Base-by-base conservation (phyloP, 2,329 filamentous ascomycete species). In the Stagonosporopsis rhizophila region DNA sequence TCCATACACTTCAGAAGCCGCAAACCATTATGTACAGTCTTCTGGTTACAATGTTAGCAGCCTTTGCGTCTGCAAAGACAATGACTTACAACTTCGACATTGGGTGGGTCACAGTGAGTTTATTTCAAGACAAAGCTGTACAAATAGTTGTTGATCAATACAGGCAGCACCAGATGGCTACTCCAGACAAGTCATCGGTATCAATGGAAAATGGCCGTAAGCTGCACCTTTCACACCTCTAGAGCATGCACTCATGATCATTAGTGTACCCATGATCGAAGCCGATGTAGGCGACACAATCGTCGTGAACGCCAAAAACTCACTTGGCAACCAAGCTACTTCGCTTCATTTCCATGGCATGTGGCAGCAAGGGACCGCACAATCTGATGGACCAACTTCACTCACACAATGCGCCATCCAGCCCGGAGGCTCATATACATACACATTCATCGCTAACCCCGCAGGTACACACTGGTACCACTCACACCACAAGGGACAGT, bases 281-380 rank as follows among this genome's bases (percentile, higher is more conserved):
- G 85, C 87, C 61, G 90, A 90, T 62, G 85, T 89, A 60, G 89
- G 88, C 17, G 90, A 94, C 65, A 85, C 82, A 0, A 73, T 94
- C 6, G 72, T 90, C 5, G 85, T 92, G 27, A 85, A 89, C 32
- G 80, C 91, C 49, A 76, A 84, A 60, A 93, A 93, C 62, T 79
- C 82, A 25, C 85, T 88, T 1, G 77, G 79, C 12, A 89, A 91
- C 60, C 72, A 83, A 60, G 83, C 82, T 11, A 89, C 87, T 15
- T 84, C 82, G 19, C 79, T 92, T 2, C 90, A 93, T 71, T 92
- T 89, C 74, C 90, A 93, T 63, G 90, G 90, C 20, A 82, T 93
- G 61, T 90, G 85, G 67, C 89, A 92, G 67, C 89, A 90, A 62
- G 88, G 88, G 14, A 90, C 88, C 0, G 89, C 85, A 58, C 81